Percentiles rank a stretch among this genome's conserved stretches.
phyloP scores from a whole-genome alignment of 2,329 filamentous ascomycete genomes.

The Aspergillus tanneri region DNA sequence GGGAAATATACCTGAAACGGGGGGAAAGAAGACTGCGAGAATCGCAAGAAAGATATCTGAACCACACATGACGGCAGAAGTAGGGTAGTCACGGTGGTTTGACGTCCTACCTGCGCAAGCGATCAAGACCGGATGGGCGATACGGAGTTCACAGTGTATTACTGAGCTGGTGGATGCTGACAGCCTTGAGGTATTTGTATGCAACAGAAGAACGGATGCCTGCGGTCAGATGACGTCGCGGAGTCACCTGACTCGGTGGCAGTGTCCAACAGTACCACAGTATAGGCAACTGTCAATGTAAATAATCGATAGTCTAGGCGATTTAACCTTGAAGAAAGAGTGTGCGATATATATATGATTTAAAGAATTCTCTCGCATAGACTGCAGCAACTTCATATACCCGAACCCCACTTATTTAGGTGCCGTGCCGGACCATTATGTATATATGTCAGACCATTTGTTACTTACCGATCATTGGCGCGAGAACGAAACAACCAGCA shows the following conservation, averaged over 20 bases:
- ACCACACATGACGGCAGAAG: constrained; percentile 52
- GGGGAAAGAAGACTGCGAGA: constrained; percentile 62
- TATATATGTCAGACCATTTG: too few species aligned
- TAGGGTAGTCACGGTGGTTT: constrained; percentile 4
- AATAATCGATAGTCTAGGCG: too few species aligned
- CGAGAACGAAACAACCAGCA: too few species aligned
- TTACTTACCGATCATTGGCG: too few species aligned
- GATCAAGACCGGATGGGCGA: neutral
- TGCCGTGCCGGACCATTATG: too few species aligned
- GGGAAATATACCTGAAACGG: constrained; percentile 52
- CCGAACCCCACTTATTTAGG: too few species aligned
- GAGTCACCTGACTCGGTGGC: constrained; percentile 9
- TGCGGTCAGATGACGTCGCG: constrained; percentile 15
- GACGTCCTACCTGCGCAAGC: constrained; percentile 4
- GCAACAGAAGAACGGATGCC: neutral
- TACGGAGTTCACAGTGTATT: neutral
- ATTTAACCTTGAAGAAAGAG: too few species aligned
- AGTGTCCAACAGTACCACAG: too few species aligned
- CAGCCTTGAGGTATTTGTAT: neutral
- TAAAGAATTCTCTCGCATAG: too few species aligned
- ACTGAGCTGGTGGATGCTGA: neutral
- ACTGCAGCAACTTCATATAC: too few species aligned
- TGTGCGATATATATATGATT: too few species aligned
- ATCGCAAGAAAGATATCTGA: constrained; percentile 62
- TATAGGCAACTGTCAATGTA: neutral